Evolutionary conservation across 257 asterid genomes (phyloP).

Genomic region (Fraxinus anomala): DNA sequence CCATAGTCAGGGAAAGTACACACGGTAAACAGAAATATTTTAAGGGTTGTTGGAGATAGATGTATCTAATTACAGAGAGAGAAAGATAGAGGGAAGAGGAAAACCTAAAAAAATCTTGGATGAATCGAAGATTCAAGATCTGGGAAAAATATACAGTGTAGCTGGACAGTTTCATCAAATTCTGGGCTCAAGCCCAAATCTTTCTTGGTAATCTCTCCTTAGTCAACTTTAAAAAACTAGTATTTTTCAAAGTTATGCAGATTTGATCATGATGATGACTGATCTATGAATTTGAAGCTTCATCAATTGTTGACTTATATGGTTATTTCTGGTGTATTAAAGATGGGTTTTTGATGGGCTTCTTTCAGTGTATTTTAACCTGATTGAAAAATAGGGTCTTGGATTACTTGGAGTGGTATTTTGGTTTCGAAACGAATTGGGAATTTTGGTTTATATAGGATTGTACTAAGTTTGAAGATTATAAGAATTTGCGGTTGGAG

Average conservation of each 20-base stretch:
- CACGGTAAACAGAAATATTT: conserved; percentile 23
- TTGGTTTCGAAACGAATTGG: conserved; percentile 16
- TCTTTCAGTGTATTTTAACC: conserved; percentile 18
- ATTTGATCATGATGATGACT: conserved; percentile 27
- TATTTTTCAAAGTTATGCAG: conserved; percentile 10
- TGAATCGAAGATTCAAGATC: conserved; percentile 48
- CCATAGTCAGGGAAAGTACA: conserved; percentile 16
- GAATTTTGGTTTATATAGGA: conserved; percentile 19
- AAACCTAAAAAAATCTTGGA: conserved; percentile 24
- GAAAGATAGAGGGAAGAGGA: neutral
- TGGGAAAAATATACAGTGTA: conserved; percentile 28
- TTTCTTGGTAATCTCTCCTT: conserved; percentile 31
- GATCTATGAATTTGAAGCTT: conserved; percentile 36
- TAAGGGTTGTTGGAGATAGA: conserved; percentile 31
- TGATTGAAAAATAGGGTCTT: conserved; percentile 19
- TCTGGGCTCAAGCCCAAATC: conserved; percentile 22
- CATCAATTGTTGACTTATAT: conserved; percentile 22
- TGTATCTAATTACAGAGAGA: conserved; percentile 27
- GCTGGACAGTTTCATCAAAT: conserved; percentile 14
- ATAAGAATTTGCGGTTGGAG: conserved; percentile 12
- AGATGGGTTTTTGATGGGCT: neutral
- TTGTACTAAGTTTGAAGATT: conserved; percentile 21
- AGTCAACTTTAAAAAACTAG: conserved; percentile 24
- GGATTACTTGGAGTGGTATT: conserved; percentile 19
- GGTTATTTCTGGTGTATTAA: conserved; percentile 17